Conservation (phyloP, 208 protist genomes). For the Acanthamoeba polyphaga region DNA sequence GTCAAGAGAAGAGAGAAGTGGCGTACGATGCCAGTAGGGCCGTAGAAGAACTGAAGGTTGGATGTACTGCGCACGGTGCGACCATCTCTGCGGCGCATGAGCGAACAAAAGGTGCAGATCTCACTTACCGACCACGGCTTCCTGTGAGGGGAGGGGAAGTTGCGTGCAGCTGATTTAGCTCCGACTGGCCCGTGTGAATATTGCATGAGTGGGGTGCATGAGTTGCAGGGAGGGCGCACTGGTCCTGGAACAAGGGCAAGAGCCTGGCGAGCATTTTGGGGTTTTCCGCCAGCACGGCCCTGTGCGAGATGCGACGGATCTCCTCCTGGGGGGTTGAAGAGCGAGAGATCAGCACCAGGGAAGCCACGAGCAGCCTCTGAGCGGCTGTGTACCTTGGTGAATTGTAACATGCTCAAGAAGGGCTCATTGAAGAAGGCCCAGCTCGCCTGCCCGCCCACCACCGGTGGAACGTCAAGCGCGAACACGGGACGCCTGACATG, state of each 20-base stretch:
- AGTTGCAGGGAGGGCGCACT: not conserved
- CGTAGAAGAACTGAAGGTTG: constrained; percentile 27
- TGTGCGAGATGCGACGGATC: not conserved
- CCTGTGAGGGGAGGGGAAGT: not conserved
- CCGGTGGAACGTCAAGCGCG: not conserved
- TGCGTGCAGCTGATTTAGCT: not conserved
- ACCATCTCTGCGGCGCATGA: not conserved
- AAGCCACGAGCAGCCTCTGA: not conserved
- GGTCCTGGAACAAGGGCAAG: not conserved
- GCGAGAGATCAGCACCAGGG: no score
- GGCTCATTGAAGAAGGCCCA: not conserved
- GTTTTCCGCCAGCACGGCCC: not conserved
- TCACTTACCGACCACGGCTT: not conserved
- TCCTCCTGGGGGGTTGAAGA: not conserved
- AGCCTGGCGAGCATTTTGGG: not conserved
- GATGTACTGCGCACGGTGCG: not conserved
- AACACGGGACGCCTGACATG: not conserved
- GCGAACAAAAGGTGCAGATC: not conserved
- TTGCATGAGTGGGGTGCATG: no score
- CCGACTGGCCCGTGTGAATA: not conserved
- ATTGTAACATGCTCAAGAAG: not conserved
- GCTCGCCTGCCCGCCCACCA: not conserved
- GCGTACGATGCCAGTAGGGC: not conserved
- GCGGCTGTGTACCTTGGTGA: not conserved
- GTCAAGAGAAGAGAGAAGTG: no score